Evolutionary conservation across 257 asterid genomes (phyloP), one percentile per base, ranked within the genome.

Genomic region (Gentiana dahurica): DNA sequence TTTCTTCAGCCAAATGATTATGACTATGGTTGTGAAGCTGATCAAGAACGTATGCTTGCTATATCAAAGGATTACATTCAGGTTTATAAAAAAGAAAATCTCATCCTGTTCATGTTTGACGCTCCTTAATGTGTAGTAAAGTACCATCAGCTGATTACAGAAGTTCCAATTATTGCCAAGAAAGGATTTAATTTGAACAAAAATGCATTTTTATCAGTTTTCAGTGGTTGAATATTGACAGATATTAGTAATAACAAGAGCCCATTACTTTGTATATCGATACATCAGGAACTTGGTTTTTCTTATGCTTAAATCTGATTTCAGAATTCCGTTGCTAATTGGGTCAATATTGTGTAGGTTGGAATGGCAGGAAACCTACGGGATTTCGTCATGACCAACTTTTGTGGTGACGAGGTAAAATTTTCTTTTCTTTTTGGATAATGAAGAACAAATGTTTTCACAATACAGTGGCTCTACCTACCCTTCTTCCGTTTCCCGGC

Each of bases 281-380:
- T 8, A 5, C 9, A 5, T 15, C 38, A 37, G 37, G 12, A 37
- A 36, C 38, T 37, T 50, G 34, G 33, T 38, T 52, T 15, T 32
- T 34, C 46, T 47, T 54, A 46, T 63, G 36, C 38, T 34, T 57
- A 54, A 51, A 51, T 58, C 35, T 24, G 13, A 8, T 52, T 13
- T 33, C 59, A 35, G 49, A 15, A 10, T 35, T 36, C 44, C 52
- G 43, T 57, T 44, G 33, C 41, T 34, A 15, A 15, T 15, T 15
- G 24, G 24, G 6, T 67, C 4, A 7, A 50, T 55, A 8, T 33
- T 3, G 51, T 61, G 52, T 75, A 86, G 96, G 83, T 91, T 39
- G 94, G 79, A 49, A 85, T 91, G 95, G 94, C 95, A 65, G 94
- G 86, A 62, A 91, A 91, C 67, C 79, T 91, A 39, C 82, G 69